phyloP scores from a whole-genome alignment of 2,329 filamentous ascomycete species.

The Emmonsia crescens region DNA sequence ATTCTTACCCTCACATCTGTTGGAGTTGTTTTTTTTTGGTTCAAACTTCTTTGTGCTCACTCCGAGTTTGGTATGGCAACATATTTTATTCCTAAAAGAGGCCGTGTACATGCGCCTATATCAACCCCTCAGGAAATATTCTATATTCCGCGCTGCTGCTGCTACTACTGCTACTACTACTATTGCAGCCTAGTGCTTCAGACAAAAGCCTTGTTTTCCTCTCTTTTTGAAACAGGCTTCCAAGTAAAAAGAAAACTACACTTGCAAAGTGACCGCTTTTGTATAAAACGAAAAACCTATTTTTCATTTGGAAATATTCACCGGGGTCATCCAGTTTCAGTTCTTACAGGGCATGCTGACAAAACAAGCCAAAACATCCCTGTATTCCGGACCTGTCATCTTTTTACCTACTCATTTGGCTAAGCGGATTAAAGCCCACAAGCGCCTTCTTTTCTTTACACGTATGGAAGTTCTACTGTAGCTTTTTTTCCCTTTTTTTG shows the following conservation, averaged over 20 bases:
- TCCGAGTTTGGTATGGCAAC: background rate
- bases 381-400: background rate
- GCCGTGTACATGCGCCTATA: background rate
- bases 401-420: background rate
- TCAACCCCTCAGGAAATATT: background rate
- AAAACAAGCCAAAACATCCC: background rate
- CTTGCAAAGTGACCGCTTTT: background rate
- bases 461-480: background rate
- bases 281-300: background rate
- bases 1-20: background rate
- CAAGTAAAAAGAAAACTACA: background rate
- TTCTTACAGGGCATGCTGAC: background rate
- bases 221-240: background rate
- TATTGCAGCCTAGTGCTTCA: background rate
- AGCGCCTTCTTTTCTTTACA: background rate
- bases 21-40: background rate
- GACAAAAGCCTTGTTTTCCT: background rate
- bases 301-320: background rate
- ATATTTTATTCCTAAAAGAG: background rate
- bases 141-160: background rate
- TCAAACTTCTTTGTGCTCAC: background rate
- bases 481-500: background rate
- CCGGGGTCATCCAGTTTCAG: background rate
- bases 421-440: background rate
- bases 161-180: background rate